A percentile compares a stretch with the other conserved stretches of the same genome.
Conservation (phyloP, 257 asterid species). For the Solanum pimpinellifolium region DNA sequence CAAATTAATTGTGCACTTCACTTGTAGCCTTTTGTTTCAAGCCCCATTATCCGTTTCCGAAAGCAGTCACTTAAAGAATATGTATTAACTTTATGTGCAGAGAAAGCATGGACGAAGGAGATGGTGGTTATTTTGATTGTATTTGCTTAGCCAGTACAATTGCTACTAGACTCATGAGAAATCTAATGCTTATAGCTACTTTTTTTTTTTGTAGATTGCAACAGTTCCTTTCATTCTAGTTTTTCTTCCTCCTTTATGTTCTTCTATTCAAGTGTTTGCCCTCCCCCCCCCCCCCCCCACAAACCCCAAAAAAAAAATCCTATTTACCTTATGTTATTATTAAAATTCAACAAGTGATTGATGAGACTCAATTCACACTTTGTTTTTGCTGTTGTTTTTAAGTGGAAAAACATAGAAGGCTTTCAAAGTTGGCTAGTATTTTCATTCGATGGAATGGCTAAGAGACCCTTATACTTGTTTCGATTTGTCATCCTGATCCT, state of each 20-base stretch:
- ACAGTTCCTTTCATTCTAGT: not conserved
- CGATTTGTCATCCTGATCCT: not conserved
- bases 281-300: too few species aligned
- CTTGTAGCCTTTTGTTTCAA: not conserved
- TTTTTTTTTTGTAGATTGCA: not conserved
- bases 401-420: not conserved
- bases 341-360: not conserved
- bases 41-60: not conserved
- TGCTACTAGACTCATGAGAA: not conserved
- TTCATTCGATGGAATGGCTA: not conserved
- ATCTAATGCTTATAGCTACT: not conserved
- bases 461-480: not conserved
- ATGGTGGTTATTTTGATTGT: conserved; percentile 49
- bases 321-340: not conserved
- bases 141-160: not conserved
- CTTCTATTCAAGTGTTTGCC: not conserved
- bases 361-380: not conserved
- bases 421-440: not conserved
- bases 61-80: not conserved
- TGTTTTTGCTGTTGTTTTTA: not conserved
- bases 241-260: not conserved
- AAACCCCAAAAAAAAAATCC: too few species aligned
- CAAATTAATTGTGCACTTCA: not conserved
- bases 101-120: conserved; percentile 25
- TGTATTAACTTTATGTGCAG: conserved; percentile 17